Conservation (phyloP, 805 yeast genomes). For the Pichia cephalocereana region DNA sequence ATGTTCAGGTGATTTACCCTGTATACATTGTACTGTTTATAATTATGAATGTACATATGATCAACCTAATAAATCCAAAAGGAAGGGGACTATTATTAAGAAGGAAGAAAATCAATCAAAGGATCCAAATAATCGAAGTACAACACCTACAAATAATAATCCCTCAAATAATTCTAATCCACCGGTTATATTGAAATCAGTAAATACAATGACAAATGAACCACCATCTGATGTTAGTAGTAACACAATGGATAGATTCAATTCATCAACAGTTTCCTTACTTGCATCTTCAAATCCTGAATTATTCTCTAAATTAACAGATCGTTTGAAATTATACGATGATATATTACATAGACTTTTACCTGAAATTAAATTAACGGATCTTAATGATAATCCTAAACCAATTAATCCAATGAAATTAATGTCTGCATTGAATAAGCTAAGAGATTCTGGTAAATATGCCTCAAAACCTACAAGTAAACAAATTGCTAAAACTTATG, state of each 20-base stretch:
- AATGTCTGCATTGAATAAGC: conserved; percentile 21
- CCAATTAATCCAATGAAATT: conserved; percentile 27
- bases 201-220: too few relatives aligned
- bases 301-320: conserved; percentile 23
- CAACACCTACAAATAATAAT: too few relatives aligned
- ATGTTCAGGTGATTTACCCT: conserved; percentile 43
- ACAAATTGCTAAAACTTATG: conserved; percentile 20
- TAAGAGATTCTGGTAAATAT: conserved; percentile 17
- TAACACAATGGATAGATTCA: background rate
- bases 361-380: conserved; percentile 26
- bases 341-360: conserved; percentile 24
- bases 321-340: conserved; percentile 24
- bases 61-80: conserved; percentile 43
- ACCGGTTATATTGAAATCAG: too few relatives aligned
- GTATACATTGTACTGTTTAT: conserved; percentile 69
- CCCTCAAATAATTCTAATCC: too few relatives aligned
- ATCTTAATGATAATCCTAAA: conserved; percentile 23
- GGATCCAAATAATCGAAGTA: too few relatives aligned
- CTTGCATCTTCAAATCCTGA: conserved; percentile 15
- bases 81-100: conserved; percentile 19
- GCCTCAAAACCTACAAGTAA: conserved; percentile 14
- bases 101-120: too few relatives aligned
- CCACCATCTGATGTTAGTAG: too few relatives aligned
- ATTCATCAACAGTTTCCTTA: conserved; percentile 4
- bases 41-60: conserved; percentile 78